A percentile compares a stretch with the other conserved stretches of the same genome.
Evolutionary conservation across 116 monocot genomes (phyloP).

Genomic region (Phalaenopsis hybrid): DNA sequence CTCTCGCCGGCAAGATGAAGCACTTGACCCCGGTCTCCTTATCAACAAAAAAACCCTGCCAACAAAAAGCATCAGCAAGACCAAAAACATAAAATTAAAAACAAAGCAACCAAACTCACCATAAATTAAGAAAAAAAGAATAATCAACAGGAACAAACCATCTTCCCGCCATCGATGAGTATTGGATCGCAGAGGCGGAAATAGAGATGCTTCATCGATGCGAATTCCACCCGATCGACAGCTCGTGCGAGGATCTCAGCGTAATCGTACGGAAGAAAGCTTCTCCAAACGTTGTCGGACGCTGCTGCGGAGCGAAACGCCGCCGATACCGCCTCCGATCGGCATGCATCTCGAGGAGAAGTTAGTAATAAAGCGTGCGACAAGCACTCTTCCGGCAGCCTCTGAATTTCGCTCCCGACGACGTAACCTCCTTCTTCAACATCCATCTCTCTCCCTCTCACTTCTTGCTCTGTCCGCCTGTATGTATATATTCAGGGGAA

Average conservation of each 20-base stretch:
- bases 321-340: constrained; percentile 22
- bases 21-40: constrained; percentile 51
- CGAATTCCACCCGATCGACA: constrained; percentile 13
- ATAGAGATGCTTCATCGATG: constrained; percentile 28
- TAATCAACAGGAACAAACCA: constrained; percentile 5
- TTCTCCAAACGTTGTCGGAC: constrained; percentile 41
- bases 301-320: constrained; percentile 35
- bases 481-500: neutral
- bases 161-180: constrained; percentile 34
- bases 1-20: constrained; percentile 46
- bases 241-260: constrained; percentile 21
- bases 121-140: neutral
- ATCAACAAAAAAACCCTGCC: constrained; percentile 56
- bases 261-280: constrained; percentile 38
- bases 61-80: neutral
- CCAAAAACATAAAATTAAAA: neutral
- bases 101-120: neutral
- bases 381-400: constrained; percentile 43
- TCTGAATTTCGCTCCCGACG: neutral
- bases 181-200: constrained; percentile 35
- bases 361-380: constrained; percentile 35
- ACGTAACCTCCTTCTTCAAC: neutral
- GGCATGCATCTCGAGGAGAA: constrained; percentile 30
- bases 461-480: neutral
- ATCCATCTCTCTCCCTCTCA: neutral